phyloP scores from a whole-genome alignment of 2,329 filamentous ascomycete genomes.

The Ascosphaera apis region DNA sequence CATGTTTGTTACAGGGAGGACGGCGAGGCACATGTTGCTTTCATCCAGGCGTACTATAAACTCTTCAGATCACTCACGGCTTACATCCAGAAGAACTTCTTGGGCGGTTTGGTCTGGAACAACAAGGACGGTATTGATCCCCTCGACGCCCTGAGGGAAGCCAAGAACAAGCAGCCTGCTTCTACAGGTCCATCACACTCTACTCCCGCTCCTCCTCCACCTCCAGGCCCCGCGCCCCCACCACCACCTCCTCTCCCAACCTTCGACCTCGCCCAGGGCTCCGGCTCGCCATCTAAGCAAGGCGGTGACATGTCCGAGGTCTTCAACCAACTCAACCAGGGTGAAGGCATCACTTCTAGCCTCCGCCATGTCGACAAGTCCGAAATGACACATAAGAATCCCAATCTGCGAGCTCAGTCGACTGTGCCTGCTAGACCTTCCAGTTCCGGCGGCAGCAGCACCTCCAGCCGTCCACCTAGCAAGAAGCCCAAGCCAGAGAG shows the following conservation, averaged over 20 bases:
- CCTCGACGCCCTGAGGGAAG: constrained; percentile 40
- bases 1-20: constrained; percentile 33
- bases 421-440: constrained; percentile 41
- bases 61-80: constrained; percentile 64
- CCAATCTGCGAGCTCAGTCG: constrained; percentile 51
- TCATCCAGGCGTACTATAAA: constrained; percentile 79
- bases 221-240: constrained; percentile 47
- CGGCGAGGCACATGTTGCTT: constrained; percentile 62
- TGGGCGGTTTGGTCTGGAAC: constrained; percentile 71
- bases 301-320: constrained; percentile 56
- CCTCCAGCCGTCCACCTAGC: constrained; percentile 55
- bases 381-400: constrained; percentile 98
- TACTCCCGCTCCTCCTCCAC: constrained; percentile 29
- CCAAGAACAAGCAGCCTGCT: constrained; percentile 21
- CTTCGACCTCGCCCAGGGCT: constrained; percentile 39
- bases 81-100: constrained; percentile 67
- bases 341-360: constrained; percentile 64
- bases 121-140: constrained; percentile 48
- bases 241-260: too few species aligned
- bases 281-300: constrained; percentile 22
- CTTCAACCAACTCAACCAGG: constrained; percentile 78
- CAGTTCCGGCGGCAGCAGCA: constrained; percentile 27
- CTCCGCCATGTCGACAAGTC: constrained; percentile 86
- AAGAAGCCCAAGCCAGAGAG: constrained; percentile 73
- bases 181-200: constrained; percentile 29